Evolutionary conservation across 768 basidiomycete genomes (phyloP).

Genomic region (Boletus rubescentipes): DNA sequence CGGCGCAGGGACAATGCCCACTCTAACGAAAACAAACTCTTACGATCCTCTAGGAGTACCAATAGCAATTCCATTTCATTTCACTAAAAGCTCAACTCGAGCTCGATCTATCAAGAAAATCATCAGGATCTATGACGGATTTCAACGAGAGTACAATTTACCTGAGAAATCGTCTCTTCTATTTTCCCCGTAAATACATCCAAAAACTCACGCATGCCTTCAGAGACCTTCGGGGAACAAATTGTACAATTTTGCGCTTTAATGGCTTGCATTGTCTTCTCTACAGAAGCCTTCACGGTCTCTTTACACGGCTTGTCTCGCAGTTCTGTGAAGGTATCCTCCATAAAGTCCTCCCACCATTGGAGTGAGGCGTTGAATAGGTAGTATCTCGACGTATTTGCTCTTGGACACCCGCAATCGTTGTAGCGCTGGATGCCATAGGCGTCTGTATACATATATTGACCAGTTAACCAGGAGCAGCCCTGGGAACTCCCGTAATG

Average conservation of each 20-base stretch:
- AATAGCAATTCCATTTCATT: background rate
- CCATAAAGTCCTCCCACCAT: no score
- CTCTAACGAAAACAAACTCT: background rate
- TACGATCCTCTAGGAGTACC: no score
- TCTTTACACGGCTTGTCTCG: background rate
- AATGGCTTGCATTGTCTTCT: background rate
- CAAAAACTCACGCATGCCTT: constrained; percentile 15
- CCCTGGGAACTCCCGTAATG: background rate
- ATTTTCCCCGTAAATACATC: constrained; percentile 5
- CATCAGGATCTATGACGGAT: background rate
- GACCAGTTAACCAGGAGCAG: constrained; percentile 10
- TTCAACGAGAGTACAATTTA: background rate
- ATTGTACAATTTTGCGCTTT: background rate
- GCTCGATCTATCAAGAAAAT: constrained; percentile 4
- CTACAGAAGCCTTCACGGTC: background rate
- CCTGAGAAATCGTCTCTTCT: constrained; percentile 13
- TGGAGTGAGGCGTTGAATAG: background rate
- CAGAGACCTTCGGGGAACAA: constrained; percentile 1
- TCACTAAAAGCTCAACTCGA: constrained; percentile 6
- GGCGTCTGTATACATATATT: no score
- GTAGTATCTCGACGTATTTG: background rate
- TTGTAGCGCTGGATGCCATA: background rate
- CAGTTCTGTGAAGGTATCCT: no score
- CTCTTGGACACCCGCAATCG: background rate
- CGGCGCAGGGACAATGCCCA: background rate